Evolutionary conservation across 106 monocot species (phyloP), one percentile per base, ranked within the genome.

Genomic region (Xerophyta viscosa): DNA sequence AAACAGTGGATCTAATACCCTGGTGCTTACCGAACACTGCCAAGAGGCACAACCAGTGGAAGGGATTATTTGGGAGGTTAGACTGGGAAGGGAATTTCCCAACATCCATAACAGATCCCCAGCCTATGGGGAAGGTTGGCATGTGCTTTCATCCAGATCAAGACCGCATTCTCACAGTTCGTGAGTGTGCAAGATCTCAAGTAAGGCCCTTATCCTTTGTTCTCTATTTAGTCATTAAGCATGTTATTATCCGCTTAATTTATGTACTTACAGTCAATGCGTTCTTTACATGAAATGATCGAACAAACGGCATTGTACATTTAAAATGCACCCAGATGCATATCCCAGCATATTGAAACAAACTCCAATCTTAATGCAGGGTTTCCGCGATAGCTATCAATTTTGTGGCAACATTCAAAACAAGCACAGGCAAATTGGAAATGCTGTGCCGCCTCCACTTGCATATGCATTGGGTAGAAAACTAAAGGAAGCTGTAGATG

Each of bases 61-160:
- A 98, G 69, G 98, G 83, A 43, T 62, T 84, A 2, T 90, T 70
- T 62, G 77, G 83, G 6, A 84, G 84, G 73, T 54, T 90, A 28
- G 80, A 90, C 26, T 98, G 98, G 98, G 90, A 90, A 61, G 98
- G 98, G 4, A 98, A 98, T 57, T 98, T 98, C 54, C 98, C 98
- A 36, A 98, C 98, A 17, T 90, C 98, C 37, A 90, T 98, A 21
- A 98, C 98, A 8, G 98, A 98, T 61, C 90, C 98, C 29, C 98
- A 98, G 58, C 98, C 98, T 8, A 98, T 98, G 98, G 98, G 90
- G 2, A 98, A 98, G 56, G 98, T 98, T 3, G 98, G 90, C 26
- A 90, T 98, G 98, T 98, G 98, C 67, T 98, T 98, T 41, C 98
- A 98, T 54, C 98, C 98, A 49, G 98, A 98, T 0, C 98, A 98